phyloP scores from a whole-genome alignment of 768 basidiomycete species.

The Pulveroboletus sp. region DNA sequence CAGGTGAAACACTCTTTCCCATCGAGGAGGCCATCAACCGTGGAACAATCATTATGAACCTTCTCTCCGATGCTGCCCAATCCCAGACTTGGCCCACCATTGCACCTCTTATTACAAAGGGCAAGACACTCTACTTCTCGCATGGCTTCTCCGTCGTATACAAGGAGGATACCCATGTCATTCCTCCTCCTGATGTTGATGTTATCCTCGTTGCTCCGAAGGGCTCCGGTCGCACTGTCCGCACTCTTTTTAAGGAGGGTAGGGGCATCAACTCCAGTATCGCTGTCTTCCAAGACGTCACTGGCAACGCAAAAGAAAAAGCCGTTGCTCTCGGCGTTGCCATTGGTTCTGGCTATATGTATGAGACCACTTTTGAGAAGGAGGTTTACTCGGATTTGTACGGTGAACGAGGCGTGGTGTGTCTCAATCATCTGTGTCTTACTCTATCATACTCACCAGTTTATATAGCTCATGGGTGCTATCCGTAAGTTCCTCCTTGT shows the following conservation, averaged over 20 bases:
- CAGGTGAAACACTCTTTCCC: slow-evolving; percentile 96
- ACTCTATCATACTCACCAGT: slow-evolving; percentile 3
- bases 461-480: slow-evolving; percentile 84
- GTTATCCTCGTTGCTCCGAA: slow-evolving; percentile 99
- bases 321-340: slow-evolving; percentile 92
- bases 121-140: slow-evolving; percentile 99
- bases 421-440: slow-evolving; percentile 33
- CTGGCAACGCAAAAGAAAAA: slow-evolving; percentile 97
- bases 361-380: slow-evolving; percentile 99
- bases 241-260: slow-evolving; percentile 99
- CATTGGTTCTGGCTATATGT: slow-evolving; percentile 95
- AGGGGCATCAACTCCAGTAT: slow-evolving; percentile 96
- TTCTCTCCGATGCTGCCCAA: slow-evolving; percentile 99
- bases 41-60: slow-evolving; percentile 99
- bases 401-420: slow-evolving; percentile 98
- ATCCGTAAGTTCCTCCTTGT: slow-evolving; percentile 64
- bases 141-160: slow-evolving; percentile 99
- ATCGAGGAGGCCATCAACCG: slow-evolving; percentile 96
- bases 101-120: slow-evolving; percentile 96
- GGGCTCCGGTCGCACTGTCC: slow-evolving; percentile 97
- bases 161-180: slow-evolving; percentile 94
- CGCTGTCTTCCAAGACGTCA: slow-evolving; percentile 96
- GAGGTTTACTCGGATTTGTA: slow-evolving; percentile 99
- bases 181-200: slow-evolving; percentile 91
- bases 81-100: slow-evolving; percentile 90